Evolutionary conservation across 805 yeast genomes (phyloP).

Genomic region (Candida germanica): DNA sequence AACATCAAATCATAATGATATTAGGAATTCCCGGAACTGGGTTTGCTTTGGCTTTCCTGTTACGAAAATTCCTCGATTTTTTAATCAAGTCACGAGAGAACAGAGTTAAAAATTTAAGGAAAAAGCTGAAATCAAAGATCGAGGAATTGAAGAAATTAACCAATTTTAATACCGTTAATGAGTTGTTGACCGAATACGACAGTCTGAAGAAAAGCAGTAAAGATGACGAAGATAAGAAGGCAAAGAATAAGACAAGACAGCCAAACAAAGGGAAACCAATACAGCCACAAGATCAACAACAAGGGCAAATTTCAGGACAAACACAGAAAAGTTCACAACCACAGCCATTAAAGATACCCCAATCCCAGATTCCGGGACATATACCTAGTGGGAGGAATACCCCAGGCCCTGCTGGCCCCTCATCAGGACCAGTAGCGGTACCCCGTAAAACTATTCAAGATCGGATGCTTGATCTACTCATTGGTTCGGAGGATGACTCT

Average conservation of each 20-base stretch:
- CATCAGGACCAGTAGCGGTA: slow-evolving; percentile 3
- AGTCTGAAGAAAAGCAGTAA: slow-evolving; percentile 4
- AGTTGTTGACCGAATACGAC: slow-evolving; percentile 60
- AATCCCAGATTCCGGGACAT: too few relatives aligned
- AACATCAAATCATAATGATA: slow-evolving; percentile 16
- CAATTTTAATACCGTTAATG: slow-evolving; percentile 71
- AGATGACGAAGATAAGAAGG: background rate
- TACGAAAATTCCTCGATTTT: slow-evolving; percentile 20
- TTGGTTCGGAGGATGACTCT: slow-evolving; percentile 62
- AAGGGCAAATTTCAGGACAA: background rate
- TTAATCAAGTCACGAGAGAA: slow-evolving; percentile 15
- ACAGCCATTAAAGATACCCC: background rate
- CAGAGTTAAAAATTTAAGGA: slow-evolving; percentile 28
- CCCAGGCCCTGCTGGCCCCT: background rate
- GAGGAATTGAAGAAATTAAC: slow-evolving; percentile 70
- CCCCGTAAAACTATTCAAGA: slow-evolving; percentile 30
- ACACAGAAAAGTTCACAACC: background rate
- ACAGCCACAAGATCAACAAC: background rate
- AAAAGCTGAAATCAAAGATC: slow-evolving; percentile 51
- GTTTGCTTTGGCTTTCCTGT: slow-evolving; percentile 16
- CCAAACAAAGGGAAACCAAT: background rate
- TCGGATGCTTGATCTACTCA: slow-evolving; percentile 33
- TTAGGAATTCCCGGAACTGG: slow-evolving; percentile 23
- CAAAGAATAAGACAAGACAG: background rate
- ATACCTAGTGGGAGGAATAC: too few relatives aligned